Conservation (phyloP, 768 basidiomycete genomes). For the Rhizopogon vesiculosus region DNA sequence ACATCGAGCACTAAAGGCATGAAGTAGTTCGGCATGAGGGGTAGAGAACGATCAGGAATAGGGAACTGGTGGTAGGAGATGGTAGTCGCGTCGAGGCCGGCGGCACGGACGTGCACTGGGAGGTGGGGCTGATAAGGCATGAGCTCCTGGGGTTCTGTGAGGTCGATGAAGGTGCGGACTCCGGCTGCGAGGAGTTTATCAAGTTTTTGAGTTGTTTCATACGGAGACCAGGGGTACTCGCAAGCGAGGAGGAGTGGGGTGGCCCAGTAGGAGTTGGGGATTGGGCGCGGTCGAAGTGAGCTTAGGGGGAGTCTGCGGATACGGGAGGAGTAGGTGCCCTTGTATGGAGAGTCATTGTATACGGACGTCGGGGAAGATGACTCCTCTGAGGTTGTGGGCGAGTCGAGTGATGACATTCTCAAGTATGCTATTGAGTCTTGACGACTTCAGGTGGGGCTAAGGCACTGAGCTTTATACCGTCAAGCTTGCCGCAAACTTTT, state of each 20-base stretch:
- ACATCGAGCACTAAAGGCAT: constrained; percentile 58
- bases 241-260: constrained; percentile 68
- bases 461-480: no score
- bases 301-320: neutral
- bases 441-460: no score
- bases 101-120: constrained; percentile 43
- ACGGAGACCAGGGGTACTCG: constrained; percentile 77
- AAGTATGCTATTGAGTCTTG: neutral
- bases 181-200: constrained; percentile 68
- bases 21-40: constrained; percentile 46
- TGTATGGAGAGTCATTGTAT: neutral
- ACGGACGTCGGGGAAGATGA: neutral
- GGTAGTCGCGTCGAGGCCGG: constrained; percentile 48
- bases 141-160: constrained; percentile 79
- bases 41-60: constrained; percentile 68
- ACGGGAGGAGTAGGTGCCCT: neutral
- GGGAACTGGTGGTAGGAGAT: constrained; percentile 79
- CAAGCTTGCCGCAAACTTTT: no score
- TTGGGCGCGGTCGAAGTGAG: constrained; percentile 40
- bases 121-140: constrained; percentile 59
- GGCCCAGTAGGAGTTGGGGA: constrained; percentile 87
- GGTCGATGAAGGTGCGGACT: constrained; percentile 78
- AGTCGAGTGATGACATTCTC: neutral
- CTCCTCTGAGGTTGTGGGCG: neutral
- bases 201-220: constrained; percentile 55